Conservation (phyloP, 1,139 yeast species). For the Candida sp. region DNA sequence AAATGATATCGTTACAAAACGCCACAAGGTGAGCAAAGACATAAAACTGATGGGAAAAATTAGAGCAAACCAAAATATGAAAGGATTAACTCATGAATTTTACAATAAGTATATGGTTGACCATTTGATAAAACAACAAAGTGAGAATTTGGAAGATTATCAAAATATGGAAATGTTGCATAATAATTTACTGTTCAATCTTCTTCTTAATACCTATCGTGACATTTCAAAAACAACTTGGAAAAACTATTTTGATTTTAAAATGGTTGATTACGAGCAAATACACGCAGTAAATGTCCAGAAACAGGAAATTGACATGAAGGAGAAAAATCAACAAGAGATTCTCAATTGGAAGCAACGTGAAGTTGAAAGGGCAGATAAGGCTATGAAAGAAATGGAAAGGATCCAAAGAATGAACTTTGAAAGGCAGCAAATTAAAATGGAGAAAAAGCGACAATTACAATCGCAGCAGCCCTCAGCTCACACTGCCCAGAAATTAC, state of each 20-base stretch:
- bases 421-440: conserved; percentile 5
- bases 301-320: conserved; percentile 10
- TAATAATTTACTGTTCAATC: conserved; percentile 39
- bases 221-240: conserved; percentile 40
- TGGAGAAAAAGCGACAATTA: conserved; percentile 10
- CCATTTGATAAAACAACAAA: conserved; percentile 24
- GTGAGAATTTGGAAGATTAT: conserved; percentile 33
- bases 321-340: conserved; percentile 4
- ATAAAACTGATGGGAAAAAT: conserved; percentile 11
- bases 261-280: conserved; percentile 39
- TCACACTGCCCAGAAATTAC: conserved; percentile 6
- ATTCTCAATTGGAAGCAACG: conserved; percentile 15
- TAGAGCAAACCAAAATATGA: conserved; percentile 25
- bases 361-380: conserved; percentile 17
- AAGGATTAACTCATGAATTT: conserved; percentile 38
- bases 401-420: conserved; percentile 9
- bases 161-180: conserved; percentile 44
- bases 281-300: conserved; percentile 19
- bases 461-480: conserved; percentile 12
- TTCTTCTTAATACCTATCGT: conserved; percentile 39
- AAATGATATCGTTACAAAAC: conserved; percentile 13
- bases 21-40: conserved; percentile 15
- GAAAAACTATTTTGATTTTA: conserved; percentile 37
- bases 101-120: conserved; percentile 32
- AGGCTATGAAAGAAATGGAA: conserved; percentile 13